Base-by-base conservation (phyloP, 208 protist genomes). In the Strigomonas oncopelti region DNA sequence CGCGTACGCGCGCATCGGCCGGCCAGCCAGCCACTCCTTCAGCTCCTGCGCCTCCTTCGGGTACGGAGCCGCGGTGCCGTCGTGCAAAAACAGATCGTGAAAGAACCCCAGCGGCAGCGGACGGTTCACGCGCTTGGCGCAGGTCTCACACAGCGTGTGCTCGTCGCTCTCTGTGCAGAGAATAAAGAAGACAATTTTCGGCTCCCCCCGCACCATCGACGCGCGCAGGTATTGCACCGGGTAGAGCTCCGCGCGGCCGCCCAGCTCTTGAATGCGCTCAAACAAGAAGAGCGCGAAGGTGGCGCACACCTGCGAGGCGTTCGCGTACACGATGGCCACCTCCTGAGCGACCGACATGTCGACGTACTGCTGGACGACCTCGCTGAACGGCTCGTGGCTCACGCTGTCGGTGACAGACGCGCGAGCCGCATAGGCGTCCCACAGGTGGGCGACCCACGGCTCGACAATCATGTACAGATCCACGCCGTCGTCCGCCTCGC, bases 401-500 rank as follows among this genome's bases (percentile, higher is more conserved):
- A 45, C 53, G 28, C 31, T 57, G 31, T 66, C 63, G 14, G 48
- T 54, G 42, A 36, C 24, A 46, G 27, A 18, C 61, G 20, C 45
- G 7, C 14, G 24, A 1, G 14, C 27, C 1, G 14, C 0, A 5
- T 29, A 87, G 36, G 78, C 77, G 0, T 63, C 36, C 81, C 78
- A 87, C 29, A 91, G 14, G n/a, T 63, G 60, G 27, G 54, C 75
- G 14, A 64, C 73, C 83, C 83, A 93, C 27, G 88, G 83, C 13
- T 93, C 86, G 25, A 93, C 88, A 8, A 87, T 77, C 9, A 81
- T 24, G 20, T 91, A 81, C 24, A 93, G 54, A 0, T 82, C 88
- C 5, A 88, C 66, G 28, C 70, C 83, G 32, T 94, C 88, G 64
- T 94, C 88, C 8, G 88, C 88, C 56, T 92, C 85, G 7, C 85